Conservation (phyloP, 2,329 filamentous ascomycete genomes). For the Colletotrichum salicis region DNA sequence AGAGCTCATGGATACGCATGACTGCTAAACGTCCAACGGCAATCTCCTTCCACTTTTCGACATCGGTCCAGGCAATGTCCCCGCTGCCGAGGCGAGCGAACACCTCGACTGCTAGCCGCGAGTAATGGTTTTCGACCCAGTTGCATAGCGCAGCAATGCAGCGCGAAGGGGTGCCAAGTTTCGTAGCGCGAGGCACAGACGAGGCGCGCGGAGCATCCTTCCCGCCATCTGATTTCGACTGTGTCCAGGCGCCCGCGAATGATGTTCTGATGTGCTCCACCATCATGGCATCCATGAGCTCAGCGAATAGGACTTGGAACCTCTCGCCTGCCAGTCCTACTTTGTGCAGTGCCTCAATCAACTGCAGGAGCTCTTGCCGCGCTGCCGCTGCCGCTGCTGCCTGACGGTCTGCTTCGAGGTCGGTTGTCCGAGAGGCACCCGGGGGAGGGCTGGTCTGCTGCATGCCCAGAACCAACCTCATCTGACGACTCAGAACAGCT, state of each 20-base stretch:
- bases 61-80: conserved; percentile 62
- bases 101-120: conserved; percentile 71
- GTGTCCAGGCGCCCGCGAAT: conserved; percentile 71
- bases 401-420: conserved; percentile 40
- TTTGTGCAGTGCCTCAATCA: conserved; percentile 69
- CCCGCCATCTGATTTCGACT: conserved; percentile 40
- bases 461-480: conserved; percentile 53
- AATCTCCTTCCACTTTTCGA: conserved; percentile 77
- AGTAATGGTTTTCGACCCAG: conserved; percentile 77
- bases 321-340: conserved; percentile 76
- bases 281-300: conserved; percentile 75
- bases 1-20: conserved; percentile 76
- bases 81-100: conserved; percentile 58
- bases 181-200: conserved; percentile 37
- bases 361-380: conserved; percentile 61
- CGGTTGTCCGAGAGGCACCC: conserved; percentile 24
- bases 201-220: conserved; percentile 40
- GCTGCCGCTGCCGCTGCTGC: conserved; percentile 47
- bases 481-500: conserved; percentile 63
- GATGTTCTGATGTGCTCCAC: conserved; percentile 69
- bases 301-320: conserved; percentile 77
- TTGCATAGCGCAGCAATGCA: conserved; percentile 69
- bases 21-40: conserved; percentile 75
- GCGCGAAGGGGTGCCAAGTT: conserved; percentile 53
- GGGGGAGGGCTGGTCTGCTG: conserved; percentile 33